Conservation (phyloP, 352 stramenopile species). For the Paralagenidium karlingii region DNA sequence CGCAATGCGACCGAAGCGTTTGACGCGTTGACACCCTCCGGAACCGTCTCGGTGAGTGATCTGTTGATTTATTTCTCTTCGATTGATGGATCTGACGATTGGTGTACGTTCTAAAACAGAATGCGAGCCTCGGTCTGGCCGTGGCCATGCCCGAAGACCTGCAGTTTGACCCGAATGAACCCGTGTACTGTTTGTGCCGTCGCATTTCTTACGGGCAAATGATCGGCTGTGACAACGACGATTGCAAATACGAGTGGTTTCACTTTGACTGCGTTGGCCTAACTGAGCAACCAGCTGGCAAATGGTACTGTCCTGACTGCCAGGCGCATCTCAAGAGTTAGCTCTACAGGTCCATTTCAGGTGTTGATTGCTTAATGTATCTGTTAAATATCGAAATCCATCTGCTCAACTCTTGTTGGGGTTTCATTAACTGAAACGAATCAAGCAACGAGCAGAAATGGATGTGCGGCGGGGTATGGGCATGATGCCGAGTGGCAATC, state of each 20-base stretch:
- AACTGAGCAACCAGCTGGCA: constrained; percentile 64
- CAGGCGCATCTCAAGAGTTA: constrained; percentile 43
- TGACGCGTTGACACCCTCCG: constrained; percentile 15
- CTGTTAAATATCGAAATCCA: constrained; percentile 1
- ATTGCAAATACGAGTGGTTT: constrained; percentile 91
- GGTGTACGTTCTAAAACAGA: not conserved
- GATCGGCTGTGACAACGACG: constrained; percentile 87
- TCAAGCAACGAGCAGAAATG: too few species aligned
- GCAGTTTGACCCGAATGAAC: constrained; percentile 79
- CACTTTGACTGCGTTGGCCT: constrained; percentile 85
- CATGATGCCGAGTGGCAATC: too few species aligned
- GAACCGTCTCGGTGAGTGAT: constrained; percentile 2
- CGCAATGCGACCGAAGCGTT: constrained; percentile 20
- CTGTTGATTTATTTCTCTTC: not conserved
- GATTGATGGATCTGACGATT: too few species aligned
- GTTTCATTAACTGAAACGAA: too few species aligned
- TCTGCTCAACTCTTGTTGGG: too few species aligned
- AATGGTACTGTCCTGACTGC: constrained; percentile 80
- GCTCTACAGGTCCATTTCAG: too few species aligned
- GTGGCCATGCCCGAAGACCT: constrained; percentile 41
- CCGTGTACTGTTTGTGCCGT: constrained; percentile 78
- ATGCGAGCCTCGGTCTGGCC: too few species aligned
- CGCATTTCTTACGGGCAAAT: constrained; percentile 86
- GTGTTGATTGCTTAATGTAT: not conserved
- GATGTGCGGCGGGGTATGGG: too few species aligned